Base-by-base conservation (phyloP, 2,329 filamentous ascomycete genomes). In the Lasiodiplodia citricola region DNA sequence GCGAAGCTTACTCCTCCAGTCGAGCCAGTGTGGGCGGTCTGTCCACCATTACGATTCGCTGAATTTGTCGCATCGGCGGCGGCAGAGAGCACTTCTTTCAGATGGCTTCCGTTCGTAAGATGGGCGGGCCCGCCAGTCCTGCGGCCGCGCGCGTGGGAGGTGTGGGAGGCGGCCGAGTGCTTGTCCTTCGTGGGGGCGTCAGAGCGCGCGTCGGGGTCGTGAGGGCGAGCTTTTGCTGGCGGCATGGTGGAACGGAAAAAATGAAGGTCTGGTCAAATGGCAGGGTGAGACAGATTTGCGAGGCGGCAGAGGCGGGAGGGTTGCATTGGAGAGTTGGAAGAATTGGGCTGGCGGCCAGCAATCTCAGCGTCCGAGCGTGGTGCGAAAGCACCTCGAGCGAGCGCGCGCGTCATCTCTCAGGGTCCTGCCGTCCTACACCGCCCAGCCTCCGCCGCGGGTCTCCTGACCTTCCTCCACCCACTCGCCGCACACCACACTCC, bases 101-200 rank as follows among this genome's bases (percentile, higher is more conserved):
- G 70, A 41, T 71, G 70, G 70, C 77, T 80, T 47, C 78, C 79
- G 66, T 79, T 79, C 38, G 74, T 69, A 38, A 70, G 51, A 25
- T 68, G n/a, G 70, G 47, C 71, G 68, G 35, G 72, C 14, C 37
- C 71, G 52, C 76, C 78, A 71, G 77, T 79, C 71, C 78, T 76
- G 69, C 78, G 77, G 25, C 75, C 80, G 68, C 81, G 81, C 58
- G 77, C 78, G 67, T 75, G 79, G 64, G 77, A 73, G 57, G 75
- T 74, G 68, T 82, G 79, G 79, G 78, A 28, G 18, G 54, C 16
- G 6, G 76, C 76, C 47, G 80, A 76, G 41, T 81, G 80, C 74
- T 82, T 81, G 73, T 83, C 82, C 74, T 82, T 80, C 64, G 79
- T 77, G 28, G 67, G 50, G 52, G 51, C 67, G 69, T 75, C 75